These are phyloP conservation scores for Aureobasidium subglaciale DNA, from an alignment of 2,329 filamentous ascomycete genomes.

Conservation along the genomic window DNA sequence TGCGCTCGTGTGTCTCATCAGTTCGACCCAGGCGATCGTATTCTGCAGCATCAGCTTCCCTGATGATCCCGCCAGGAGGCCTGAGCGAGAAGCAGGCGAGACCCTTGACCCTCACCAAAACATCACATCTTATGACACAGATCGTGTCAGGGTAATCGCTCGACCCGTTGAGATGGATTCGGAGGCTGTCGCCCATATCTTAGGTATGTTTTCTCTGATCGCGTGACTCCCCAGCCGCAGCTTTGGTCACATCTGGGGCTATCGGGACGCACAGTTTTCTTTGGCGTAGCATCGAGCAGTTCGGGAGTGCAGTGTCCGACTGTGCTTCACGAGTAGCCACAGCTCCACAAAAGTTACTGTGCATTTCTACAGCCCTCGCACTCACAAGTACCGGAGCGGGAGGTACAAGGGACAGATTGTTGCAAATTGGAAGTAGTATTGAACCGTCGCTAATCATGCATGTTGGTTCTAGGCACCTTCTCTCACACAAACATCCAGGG, in stretches of 20 bases:
- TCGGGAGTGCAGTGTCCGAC: no score
- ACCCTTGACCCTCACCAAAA: background rate
- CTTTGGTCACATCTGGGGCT: no score
- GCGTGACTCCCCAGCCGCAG: no score
- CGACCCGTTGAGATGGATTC: background rate
- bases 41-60: conserved; percentile 25
- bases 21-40: conserved; percentile 24
- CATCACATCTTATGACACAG: background rate
- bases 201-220: background rate
- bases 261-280: no score
- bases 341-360: no score
- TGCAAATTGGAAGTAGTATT: no score
- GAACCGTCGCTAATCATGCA: no score
- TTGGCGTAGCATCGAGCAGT: no score
- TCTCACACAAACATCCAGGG: background rate
- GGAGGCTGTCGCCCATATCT: background rate
- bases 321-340: no score
- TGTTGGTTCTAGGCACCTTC: background rate
- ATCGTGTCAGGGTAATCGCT: conserved; percentile 20
- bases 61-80: conserved; percentile 15
- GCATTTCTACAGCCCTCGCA: no score
- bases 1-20: conserved; percentile 45
- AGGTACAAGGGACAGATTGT: no score
- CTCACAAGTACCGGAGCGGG: no score
- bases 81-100: background rate